A percentile compares a stretch with the other conserved stretches of the same genome.
Conservation (phyloP, 441 rosid genomes). For the Oxalis stricta region DNA sequence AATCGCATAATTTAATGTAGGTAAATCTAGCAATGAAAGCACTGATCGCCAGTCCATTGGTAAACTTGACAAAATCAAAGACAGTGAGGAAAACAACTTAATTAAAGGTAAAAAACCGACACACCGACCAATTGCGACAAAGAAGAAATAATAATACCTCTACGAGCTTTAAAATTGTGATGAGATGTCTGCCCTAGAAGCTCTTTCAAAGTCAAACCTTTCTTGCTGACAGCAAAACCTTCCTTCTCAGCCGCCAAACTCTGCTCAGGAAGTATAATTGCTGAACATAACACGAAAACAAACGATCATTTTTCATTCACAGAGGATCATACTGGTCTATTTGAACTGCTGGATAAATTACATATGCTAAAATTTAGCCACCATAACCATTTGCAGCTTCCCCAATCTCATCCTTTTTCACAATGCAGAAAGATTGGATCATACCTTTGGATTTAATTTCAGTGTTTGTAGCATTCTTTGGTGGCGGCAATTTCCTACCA, state of each 20-base stretch:
- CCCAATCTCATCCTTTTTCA: too few species aligned
- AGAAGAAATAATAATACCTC: slow-evolving; percentile 24
- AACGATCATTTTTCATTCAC: neutral
- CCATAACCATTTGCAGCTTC: too few species aligned
- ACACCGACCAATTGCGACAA: too few species aligned
- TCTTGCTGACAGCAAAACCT: slow-evolving; percentile 80
- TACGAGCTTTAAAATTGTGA: slow-evolving; percentile 71
- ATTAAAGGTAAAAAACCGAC: too few species aligned
- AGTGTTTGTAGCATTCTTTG: slow-evolving; percentile 77
- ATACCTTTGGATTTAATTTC: slow-evolving; percentile 82
- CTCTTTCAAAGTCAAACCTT: slow-evolving; percentile 77
- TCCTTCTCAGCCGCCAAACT: slow-evolving; percentile 65
- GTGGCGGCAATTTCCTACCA: slow-evolving; percentile 83
- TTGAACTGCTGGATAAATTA: too few species aligned
- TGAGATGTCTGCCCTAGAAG: slow-evolving; percentile 77
- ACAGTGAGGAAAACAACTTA: too few species aligned
- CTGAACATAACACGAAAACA: slow-evolving; percentile 20
- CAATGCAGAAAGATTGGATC: neutral
- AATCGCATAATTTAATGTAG: too few species aligned
- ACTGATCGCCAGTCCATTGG: too few species aligned
- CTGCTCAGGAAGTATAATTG: slow-evolving; percentile 81
- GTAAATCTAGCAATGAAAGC: too few species aligned
- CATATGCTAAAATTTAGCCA: too few species aligned
- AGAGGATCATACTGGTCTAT: too few species aligned
- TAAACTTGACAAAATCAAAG: too few species aligned